Conservation (phyloP, 2,329 filamentous ascomycete genomes). For the Hypoxylon rubiginosum region DNA sequence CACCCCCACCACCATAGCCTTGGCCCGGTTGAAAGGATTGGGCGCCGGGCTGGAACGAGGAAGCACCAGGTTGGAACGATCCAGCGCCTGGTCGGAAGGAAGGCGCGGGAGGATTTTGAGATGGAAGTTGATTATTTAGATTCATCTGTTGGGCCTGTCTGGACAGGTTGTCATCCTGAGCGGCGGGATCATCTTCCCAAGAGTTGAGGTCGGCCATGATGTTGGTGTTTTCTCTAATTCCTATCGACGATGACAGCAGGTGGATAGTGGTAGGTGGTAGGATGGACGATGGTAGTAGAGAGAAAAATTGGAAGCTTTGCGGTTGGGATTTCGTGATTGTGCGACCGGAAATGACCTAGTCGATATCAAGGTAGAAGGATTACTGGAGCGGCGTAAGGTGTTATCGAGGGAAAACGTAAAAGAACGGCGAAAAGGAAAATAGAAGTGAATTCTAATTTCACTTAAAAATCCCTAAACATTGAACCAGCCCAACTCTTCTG, state of each 20-base stretch:
- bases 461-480: slow-evolving; percentile 3
- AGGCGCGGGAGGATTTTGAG: slow-evolving; percentile 59
- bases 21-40: slow-evolving; percentile 80
- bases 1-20: slow-evolving; percentile 71
- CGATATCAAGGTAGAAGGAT: background rate
- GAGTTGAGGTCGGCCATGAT: slow-evolving; percentile 92
- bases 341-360: slow-evolving; percentile 27
- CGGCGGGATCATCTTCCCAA: slow-evolving; percentile 90
- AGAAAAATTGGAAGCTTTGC: slow-evolving; percentile 8
- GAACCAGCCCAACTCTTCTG: slow-evolving; percentile 16
- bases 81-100: slow-evolving; percentile 76
- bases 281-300: background rate
- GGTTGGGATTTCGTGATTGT: slow-evolving; percentile 18
- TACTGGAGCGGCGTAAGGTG: background rate
- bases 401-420: slow-evolving; percentile 7
- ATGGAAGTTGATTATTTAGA: slow-evolving; percentile 68
- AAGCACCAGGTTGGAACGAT: slow-evolving; percentile 79
- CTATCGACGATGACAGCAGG: background rate
- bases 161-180: slow-evolving; percentile 82
- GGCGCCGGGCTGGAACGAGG: slow-evolving; percentile 80
- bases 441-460: slow-evolving; percentile 4
- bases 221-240: slow-evolving; percentile 38
- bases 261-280: background rate
- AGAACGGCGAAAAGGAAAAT: slow-evolving; percentile 16
- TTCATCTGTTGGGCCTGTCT: slow-evolving; percentile 83